Percentiles rank a stretch among this genome's conserved stretches.
Conservation (phyloP, 768 basidiomycete species). For the Amanita muscaria region DNA sequence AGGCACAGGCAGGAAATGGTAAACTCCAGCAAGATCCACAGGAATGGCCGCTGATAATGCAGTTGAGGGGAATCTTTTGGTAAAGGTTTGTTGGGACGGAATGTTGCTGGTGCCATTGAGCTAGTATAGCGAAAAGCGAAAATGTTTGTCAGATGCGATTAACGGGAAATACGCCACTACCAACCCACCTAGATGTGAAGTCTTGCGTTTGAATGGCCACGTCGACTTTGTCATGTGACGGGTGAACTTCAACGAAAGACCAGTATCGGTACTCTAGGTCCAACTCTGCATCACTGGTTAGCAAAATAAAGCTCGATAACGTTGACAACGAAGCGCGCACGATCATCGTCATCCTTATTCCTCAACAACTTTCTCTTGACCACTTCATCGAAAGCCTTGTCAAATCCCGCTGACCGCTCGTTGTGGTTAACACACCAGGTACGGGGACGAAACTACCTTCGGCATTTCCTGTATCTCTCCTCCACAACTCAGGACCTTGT, state of each 20-base stretch:
- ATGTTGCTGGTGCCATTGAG: too few species aligned
- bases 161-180: slow-evolving; percentile 25
- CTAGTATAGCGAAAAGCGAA: slow-evolving; percentile 23
- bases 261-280: slow-evolving; percentile 78
- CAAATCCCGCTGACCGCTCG: slow-evolving; percentile 42
- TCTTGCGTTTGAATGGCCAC: slow-evolving; percentile 42
- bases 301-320: not conserved
- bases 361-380: slow-evolving; percentile 19
- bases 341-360: slow-evolving; percentile 29
- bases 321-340: slow-evolving; percentile 28
- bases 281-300: slow-evolving; percentile 35
- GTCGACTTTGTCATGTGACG: slow-evolving; percentile 49
- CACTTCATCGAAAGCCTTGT: slow-evolving; percentile 26
- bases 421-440: slow-evolving; percentile 61
- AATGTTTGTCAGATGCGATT: not conserved
- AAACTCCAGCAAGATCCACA: slow-evolving; percentile 47
- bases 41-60: slow-evolving; percentile 29
- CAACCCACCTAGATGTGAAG: too few species aligned
- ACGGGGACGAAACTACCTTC: slow-evolving; percentile 27
- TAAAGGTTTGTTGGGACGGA: slow-evolving; percentile 59
- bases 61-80: slow-evolving; percentile 37
- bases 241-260: slow-evolving; percentile 73
- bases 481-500: too few species aligned
- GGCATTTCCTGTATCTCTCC: too few species aligned
- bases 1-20: slow-evolving; percentile 58